phyloP scores from a whole-genome alignment of 2,329 filamentous ascomycete species.

The Pseudogymnoascus sp. region DNA sequence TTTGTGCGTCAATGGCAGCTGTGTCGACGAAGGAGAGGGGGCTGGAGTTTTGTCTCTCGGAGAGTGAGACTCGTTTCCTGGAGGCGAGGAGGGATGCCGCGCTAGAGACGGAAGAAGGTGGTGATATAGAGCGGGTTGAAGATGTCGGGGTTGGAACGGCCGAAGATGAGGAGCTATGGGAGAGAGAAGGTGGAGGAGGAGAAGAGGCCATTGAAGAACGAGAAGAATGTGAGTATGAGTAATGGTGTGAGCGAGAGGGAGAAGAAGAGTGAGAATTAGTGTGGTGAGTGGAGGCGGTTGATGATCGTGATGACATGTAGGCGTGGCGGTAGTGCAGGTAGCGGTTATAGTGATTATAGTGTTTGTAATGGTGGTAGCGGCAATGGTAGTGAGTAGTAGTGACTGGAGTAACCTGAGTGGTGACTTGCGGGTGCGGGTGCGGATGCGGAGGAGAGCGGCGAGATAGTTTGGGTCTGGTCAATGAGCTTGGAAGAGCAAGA shows the following conservation, averaged over 20 bases:
- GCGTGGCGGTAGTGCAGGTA: background rate
- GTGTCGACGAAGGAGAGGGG: slow-evolving; percentile 52
- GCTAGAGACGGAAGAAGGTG: slow-evolving; percentile 9
- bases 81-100: slow-evolving; percentile 21
- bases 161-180: slow-evolving; percentile 1
- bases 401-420: background rate
- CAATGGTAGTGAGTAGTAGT: background rate
- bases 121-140: slow-evolving; percentile 11
- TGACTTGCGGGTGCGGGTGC: slow-evolving; percentile 5
- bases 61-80: slow-evolving; percentile 24
- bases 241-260: slow-evolving; percentile 20
- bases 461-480: slow-evolving; percentile 1
- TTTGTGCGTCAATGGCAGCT: slow-evolving; percentile 48
- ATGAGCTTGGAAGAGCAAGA: slow-evolving; percentile 4
- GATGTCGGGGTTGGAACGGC: slow-evolving; percentile 9
- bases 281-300: background rate
- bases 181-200: background rate
- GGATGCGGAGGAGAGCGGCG: background rate
- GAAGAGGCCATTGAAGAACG: slow-evolving; percentile 23
- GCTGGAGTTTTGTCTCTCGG: slow-evolving; percentile 29
- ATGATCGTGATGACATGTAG: slow-evolving; percentile 2
- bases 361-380: background rate
- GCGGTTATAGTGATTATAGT: background rate
- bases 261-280: slow-evolving; percentile 24
- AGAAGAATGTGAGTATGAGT: slow-evolving; percentile 24